phyloP scores from a whole-genome alignment of 2,329 filamentous ascomycete genomes.

The Elsinoe australis region DNA sequence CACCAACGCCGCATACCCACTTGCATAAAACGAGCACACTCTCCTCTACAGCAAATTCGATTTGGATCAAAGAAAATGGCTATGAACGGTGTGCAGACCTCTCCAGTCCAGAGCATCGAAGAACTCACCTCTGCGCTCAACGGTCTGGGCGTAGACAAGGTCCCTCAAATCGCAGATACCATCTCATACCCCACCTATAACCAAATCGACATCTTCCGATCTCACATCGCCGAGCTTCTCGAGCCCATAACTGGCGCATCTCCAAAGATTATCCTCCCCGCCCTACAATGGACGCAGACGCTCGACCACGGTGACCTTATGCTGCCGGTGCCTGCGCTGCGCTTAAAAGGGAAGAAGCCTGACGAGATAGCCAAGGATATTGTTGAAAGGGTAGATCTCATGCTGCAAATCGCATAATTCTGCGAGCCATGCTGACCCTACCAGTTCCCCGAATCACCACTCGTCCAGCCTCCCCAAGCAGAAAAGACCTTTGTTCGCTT shows the following conservation, averaged over 20 bases:
- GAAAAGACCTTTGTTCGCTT: conserved; percentile 67
- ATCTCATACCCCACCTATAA: conserved; percentile 57
- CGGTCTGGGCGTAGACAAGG: conserved; percentile 32
- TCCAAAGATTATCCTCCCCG: conserved; percentile 61
- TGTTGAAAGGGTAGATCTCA: conserved; percentile 39
- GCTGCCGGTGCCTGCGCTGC: conserved; percentile 69
- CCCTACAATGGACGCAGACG: conserved; percentile 68
- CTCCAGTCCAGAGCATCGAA: conserved; percentile 23
- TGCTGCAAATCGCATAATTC: too few relatives aligned
- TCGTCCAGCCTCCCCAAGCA: conserved; percentile 62
- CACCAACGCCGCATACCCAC: not conserved
- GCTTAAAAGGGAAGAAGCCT: conserved; percentile 60
- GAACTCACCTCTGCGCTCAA: conserved; percentile 33
- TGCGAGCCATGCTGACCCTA: too few relatives aligned
- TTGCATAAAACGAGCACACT: not conserved
- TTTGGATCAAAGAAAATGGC: not conserved
- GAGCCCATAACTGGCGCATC: conserved; percentile 63
- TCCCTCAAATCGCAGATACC: conserved; percentile 35
- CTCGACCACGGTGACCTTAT: conserved; percentile 78
- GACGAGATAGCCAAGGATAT: conserved; percentile 50
- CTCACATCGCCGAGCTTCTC: conserved; percentile 64
- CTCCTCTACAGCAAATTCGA: not conserved
- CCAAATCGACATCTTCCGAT: conserved; percentile 71
- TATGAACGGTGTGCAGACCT: conserved; percentile 1
- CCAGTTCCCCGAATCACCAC: conserved; percentile 68